Base-by-base conservation (phyloP, 2,329 filamentous ascomycete species). In the Nothomitra cinnamomea region DNA sequence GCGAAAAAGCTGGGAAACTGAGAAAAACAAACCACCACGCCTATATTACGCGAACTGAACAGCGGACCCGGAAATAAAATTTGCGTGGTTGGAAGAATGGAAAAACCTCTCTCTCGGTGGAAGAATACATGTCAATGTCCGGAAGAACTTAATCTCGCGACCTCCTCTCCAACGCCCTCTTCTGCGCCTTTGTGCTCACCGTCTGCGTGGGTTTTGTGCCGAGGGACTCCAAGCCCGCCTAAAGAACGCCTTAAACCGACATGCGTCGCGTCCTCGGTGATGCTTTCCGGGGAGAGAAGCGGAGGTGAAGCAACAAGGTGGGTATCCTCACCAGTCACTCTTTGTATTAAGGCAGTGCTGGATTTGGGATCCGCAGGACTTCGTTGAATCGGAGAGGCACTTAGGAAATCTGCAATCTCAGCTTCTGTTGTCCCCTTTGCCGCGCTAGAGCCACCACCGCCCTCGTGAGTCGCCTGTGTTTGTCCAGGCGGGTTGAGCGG, bases 331-430 rank as follows among this genome's bases (percentile, higher is more conserved):
- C 15, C 38, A 41, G 38, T 41, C 5, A 4, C 45, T 6, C n/a
- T n/a, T 49, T 17, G 45, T 5, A 15, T 3, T 17, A n/a, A 35
- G 45, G 6, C 5, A 49, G 21, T 6, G 19, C 45, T 13, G 15
- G 45, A 6, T 22, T 24, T 21, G 3, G 4, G 4, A 17, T 24
- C 45, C 4, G 12, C 45, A 32, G 41, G 53, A 19, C 13, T 53
- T 8, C 22, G 28, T 4, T 28, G 3, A 8, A 45, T 22, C 15
- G 65, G 60, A 2, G 61, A 58, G 2, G 58, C 52, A 40, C 58
- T 60, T 15, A 70, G 56, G 50, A 69, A 69, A 15, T 64, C 62
- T 1, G 62, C 61, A 47, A 70, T 68, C 45, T 70, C 69, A n/a
- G 64, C 64, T 13, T 68, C 63, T 25, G 62, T 65, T 8, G 66